phyloP scores from a whole-genome alignment of 345 rosid genomes.

The Brassica juncea region DNA sequence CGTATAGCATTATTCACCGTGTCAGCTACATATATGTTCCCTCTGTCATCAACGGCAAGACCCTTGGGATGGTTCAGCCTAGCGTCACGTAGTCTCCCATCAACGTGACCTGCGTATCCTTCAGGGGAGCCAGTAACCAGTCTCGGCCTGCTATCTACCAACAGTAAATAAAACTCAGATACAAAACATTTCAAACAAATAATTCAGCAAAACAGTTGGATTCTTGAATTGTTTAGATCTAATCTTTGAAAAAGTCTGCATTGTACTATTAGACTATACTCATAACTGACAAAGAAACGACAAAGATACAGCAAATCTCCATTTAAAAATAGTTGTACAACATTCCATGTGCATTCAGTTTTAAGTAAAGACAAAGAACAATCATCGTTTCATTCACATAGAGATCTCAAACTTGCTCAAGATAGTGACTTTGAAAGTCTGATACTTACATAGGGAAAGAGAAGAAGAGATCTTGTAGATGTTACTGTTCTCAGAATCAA shows the following conservation, averaged over 20 bases:
- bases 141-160: conserved; percentile 63
- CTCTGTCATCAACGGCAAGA: conserved; percentile 86
- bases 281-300: conserved; percentile 37
- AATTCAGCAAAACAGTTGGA: neutral
- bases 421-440: neutral
- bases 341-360: conserved; percentile 37
- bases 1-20: conserved; percentile 90
- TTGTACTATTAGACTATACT: conserved; percentile 21
- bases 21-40: conserved; percentile 92
- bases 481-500: conserved; percentile 45
- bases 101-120: conserved; percentile 87
- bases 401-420: conserved; percentile 2
- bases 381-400: conserved; percentile 2
- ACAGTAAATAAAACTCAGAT: neutral
- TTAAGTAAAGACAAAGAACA: conserved; percentile 11
- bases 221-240: conserved; percentile 25
- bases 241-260: conserved; percentile 35
- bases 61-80: conserved; percentile 97
- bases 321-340: conserved; percentile 31
- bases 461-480: conserved; percentile 86
- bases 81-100: conserved; percentile 89
- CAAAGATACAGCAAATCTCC: conserved; percentile 39
- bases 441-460: conserved; percentile 81
- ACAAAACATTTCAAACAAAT: conserved; percentile 14
- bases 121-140: conserved; percentile 89